These are phyloP conservation scores for Ilyonectria sp. DNA, from an alignment of 2,329 filamentous ascomycete genomes.

Conservation along the genomic window DNA sequence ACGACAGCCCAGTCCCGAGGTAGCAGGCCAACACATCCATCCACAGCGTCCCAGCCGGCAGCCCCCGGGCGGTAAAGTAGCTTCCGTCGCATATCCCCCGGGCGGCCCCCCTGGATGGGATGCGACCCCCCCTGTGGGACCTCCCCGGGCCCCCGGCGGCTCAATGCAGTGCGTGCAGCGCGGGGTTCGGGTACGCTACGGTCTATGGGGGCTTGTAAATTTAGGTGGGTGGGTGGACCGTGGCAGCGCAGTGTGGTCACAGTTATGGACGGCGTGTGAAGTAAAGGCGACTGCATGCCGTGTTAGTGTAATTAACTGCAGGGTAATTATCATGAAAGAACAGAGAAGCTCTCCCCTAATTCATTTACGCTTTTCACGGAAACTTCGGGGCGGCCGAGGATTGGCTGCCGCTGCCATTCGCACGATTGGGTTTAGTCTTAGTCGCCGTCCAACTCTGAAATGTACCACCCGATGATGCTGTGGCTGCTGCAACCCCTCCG, in stretches of 20 bases:
- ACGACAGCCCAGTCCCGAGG: neutral
- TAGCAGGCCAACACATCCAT: neutral
- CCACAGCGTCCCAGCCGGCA: conserved; percentile 15
- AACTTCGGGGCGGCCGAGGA: neutral
- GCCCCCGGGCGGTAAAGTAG: conserved; percentile 7
- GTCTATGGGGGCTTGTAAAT: conserved; percentile 12
- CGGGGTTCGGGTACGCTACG: conserved; percentile 45
- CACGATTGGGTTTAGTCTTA: neutral
- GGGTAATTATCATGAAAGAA: neutral
- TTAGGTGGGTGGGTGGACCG: conserved; percentile 18
- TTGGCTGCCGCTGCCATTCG: neutral
- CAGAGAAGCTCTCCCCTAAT: neutral
- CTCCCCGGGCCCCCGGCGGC: conserved; percentile 30
- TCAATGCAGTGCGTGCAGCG: conserved; percentile 34
- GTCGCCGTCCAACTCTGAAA: neutral
- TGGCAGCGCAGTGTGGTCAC: neutral
- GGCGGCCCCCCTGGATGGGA: conserved; percentile 5
- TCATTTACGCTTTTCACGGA: neutral
- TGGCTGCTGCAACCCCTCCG: conserved; percentile 1
- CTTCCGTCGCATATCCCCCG: neutral
- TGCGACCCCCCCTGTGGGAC: conserved; percentile 37
- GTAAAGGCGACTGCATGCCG: neutral
- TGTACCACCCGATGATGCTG: neutral
- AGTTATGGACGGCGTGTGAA: neutral
- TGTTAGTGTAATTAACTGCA: neutral